Percentiles rank a stretch among this genome's conserved stretches.
These are phyloP conservation scores for Eimeria praecox DNA, from an alignment of 169 alveolate species.

Conservation along the genomic window DNA sequence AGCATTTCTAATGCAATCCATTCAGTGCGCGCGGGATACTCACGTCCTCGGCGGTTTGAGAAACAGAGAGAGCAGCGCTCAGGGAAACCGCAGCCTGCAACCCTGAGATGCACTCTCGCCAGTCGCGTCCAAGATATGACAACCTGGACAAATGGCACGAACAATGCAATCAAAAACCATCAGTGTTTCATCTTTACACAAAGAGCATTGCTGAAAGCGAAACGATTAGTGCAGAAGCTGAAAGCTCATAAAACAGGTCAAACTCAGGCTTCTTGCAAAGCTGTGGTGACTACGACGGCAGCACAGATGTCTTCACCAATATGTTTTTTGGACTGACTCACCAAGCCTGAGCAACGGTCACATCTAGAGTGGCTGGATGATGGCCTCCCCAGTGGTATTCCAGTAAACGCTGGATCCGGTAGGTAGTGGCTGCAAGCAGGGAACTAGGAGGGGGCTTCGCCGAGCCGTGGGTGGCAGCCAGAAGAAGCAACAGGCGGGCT, in stretches of 20 bases:
- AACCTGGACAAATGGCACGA: not conserved
- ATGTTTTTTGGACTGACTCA: not conserved
- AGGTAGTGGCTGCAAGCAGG: conserved; percentile 26
- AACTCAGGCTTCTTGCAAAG: not conserved
- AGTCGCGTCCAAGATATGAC: conserved; percentile 63
- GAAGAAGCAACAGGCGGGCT: conserved; percentile 41
- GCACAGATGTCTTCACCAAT: not conserved
- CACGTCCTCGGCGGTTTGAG: conserved; percentile 35
- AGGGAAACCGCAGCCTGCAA: conserved; percentile 69
- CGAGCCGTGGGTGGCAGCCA: conserved; percentile 70
- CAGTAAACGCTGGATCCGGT: conserved; percentile 33
- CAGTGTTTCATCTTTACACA: not conserved
- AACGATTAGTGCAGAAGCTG: not conserved
- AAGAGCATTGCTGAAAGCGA: not conserved
- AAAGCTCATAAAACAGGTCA: not conserved
- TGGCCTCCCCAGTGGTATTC: conserved; percentile 76
- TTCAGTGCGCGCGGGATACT: not conserved
- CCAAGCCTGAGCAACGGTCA: conserved; percentile 74
- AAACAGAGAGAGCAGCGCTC: conserved; percentile 53
- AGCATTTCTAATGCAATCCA: not conserved
- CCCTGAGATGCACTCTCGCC: conserved; percentile 55
- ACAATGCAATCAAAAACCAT: not conserved
- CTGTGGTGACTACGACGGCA: not conserved
- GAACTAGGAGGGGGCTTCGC: conserved; percentile 72
- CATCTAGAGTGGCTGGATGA: conserved; percentile 67